Evolutionary conservation across 768 basidiomycete genomes (phyloP).

Genomic region (Pleurotus citrinopileatus): DNA sequence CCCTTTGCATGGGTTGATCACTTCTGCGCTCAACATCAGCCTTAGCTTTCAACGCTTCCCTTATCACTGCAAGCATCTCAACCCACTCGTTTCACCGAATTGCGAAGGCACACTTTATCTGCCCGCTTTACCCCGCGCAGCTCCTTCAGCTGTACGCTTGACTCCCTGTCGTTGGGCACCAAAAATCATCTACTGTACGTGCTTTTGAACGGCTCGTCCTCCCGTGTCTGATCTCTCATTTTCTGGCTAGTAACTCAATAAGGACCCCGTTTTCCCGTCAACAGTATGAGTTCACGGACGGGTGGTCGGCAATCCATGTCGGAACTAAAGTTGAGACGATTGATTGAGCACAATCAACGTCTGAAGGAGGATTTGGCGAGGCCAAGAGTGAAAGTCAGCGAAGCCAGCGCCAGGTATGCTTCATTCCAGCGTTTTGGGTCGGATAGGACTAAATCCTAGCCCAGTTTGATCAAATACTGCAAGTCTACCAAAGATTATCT

Average conservation of each 20-base stretch:
- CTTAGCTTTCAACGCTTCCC: background rate
- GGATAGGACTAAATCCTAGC: conserved; percentile 1
- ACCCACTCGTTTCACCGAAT: conserved; percentile 4
- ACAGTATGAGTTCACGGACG: conserved; percentile 55
- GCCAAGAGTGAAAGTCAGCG: conserved; percentile 86
- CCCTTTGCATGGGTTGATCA: too few species aligned
- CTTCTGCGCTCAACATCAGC: too few species aligned
- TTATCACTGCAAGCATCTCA: too few species aligned
- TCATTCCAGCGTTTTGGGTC: conserved; percentile 25
- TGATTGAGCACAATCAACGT: conserved; percentile 93
- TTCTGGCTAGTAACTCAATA: too few species aligned
- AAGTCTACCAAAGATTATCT: conserved; percentile 90
- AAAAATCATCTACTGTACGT: too few species aligned
- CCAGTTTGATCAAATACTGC: conserved; percentile 92
- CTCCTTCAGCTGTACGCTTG: too few species aligned
- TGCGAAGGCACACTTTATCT: conserved; percentile 13
- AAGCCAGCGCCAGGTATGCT: conserved; percentile 82
- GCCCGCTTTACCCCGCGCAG: conserved; percentile 7
- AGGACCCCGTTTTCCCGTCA: background rate
- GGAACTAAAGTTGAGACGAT: conserved; percentile 90
- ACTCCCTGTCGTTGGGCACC: too few species aligned
- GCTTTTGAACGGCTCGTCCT: too few species aligned
- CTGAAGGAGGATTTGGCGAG: conserved; percentile 86
- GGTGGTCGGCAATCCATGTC: conserved; percentile 89
- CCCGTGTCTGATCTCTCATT: too few species aligned